Evolutionary conservation across 108 stramenopile genomes (phyloP).

Genomic region (Cyclotella choctawhatcheeana): DNA sequence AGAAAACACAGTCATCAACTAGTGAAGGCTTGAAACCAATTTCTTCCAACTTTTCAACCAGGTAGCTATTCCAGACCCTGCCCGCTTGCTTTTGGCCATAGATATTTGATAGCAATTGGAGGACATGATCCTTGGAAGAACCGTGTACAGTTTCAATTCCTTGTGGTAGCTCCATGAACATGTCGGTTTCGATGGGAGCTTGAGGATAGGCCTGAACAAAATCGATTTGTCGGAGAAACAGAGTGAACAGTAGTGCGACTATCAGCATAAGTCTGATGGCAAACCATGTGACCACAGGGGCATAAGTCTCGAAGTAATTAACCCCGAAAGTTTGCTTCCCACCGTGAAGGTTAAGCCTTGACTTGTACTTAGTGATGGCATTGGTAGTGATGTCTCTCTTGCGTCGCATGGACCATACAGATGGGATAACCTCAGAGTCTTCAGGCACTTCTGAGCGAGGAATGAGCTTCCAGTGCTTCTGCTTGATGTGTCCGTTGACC

Average conservation of each 20-base stretch:
- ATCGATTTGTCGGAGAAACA: neutral
- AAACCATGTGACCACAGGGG: neutral
- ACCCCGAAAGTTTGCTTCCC: neutral
- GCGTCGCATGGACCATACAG: neutral
- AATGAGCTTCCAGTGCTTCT: neutral
- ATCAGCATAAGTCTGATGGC: neutral
- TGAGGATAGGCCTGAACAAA: neutral
- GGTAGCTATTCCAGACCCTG: neutral
- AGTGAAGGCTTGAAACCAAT: slow-evolving; percentile 7
- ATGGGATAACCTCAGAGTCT: neutral
- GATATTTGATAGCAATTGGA: neutral
- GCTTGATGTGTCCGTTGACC: neutral
- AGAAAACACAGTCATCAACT: neutral
- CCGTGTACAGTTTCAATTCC: neutral
- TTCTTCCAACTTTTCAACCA: neutral
- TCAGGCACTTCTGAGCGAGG: neutral
- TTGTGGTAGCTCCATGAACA: neutral
- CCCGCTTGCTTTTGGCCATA: slow-evolving; percentile 3
- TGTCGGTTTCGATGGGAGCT: neutral
- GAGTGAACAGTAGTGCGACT: neutral
- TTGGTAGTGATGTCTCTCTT: neutral
- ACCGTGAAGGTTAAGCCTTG: neutral
- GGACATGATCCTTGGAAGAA: neutral
- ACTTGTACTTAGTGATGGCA: neutral
- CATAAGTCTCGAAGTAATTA: neutral